Base-by-base conservation (phyloP, 2,329 filamentous ascomycete species). In the Cytospora chrysosperma region DNA sequence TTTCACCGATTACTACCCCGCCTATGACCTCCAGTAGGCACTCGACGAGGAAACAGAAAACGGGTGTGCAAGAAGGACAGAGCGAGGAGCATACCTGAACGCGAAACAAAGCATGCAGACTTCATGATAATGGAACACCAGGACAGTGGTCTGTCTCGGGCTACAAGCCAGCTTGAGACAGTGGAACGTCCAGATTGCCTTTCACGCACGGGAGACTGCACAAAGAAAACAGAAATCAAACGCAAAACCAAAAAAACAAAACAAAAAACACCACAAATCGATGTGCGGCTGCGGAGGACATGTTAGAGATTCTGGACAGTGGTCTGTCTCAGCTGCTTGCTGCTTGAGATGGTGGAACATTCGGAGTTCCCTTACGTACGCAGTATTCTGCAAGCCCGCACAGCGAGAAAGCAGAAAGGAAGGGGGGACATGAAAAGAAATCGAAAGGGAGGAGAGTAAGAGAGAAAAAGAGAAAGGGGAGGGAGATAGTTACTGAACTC, bases 271-370 rank as follows among this genome's bases (percentile, higher is more conserved):
- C n/a, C n/a, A n/a, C n/a, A 30, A 19, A 51, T 28, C 17, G 26
- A 21, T 19, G 19, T 59, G 37, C 57, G 28, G 32, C 43, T 4
- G 49, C 15, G 28, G 28, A 30, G 28, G 9, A 5, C 17, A 21
- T n/a, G 12, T 5, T 30, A 37, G 57, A 47, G 58, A 30, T 43
- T 32, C 50, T 47, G 50, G 50, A 52, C 50, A 60, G 50, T 60
- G 50, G 58, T 60, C 27, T n/a, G 27, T 24, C n/a, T 28, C n/a
- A 10, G 49, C 34, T 34, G 49, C 57, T 28, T 30, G 32, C 30
- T 19, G 21, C 28, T 7, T 43, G 37, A 40, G 32, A 27, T 24
- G 24, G 32, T 59, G 49, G 57, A 43, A 53, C 49, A 59, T 27
- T 59, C 49, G 49, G 58, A 43, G 7, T 7, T 54, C 26, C 7